Evolutionary conservation across 164 flowering plant species (phyloP).

Genomic region (Annona cherimola): DNA sequence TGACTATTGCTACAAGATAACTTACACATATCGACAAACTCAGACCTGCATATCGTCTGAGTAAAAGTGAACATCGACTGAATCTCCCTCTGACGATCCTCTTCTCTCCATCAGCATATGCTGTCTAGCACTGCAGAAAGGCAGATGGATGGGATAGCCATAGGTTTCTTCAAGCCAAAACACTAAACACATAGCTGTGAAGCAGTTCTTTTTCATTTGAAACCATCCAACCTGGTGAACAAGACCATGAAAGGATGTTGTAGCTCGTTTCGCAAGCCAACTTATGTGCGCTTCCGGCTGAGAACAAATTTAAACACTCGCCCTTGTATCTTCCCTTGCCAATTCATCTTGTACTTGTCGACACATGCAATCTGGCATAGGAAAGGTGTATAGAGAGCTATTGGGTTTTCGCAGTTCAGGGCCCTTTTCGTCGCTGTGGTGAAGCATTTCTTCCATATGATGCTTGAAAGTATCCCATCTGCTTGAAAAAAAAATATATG

Average conservation of each 20-base stretch:
- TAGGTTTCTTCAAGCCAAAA: slow-evolving; percentile 53
- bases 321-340: slow-evolving; percentile 9
- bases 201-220: slow-evolving; percentile 79
- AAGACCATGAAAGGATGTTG: too few species aligned
- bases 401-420: slow-evolving; percentile 59
- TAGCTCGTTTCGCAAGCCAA: too few species aligned
- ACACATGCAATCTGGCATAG: slow-evolving; percentile 98
- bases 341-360: slow-evolving; percentile 18
- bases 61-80: slow-evolving; percentile 2
- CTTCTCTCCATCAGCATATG: slow-evolving; percentile 51
- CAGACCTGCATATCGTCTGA: neutral
- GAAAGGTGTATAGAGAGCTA: slow-evolving; percentile 75
- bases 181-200: slow-evolving; percentile 68
- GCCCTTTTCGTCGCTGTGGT: slow-evolving; percentile 71
- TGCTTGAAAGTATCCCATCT: slow-evolving; percentile 75
- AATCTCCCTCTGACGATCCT: slow-evolving; percentile 7
- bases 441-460: slow-evolving; percentile 81
- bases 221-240: slow-evolving; percentile 61
- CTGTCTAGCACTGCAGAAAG: slow-evolving; percentile 80
- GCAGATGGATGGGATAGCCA: slow-evolving; percentile 64
- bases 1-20: slow-evolving; percentile 6
- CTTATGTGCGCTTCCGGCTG: too few species aligned
- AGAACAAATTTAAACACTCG: neutral
- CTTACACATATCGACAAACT: neutral
- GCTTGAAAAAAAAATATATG: slow-evolving; percentile 3